Conservation (phyloP, 2,329 filamentous ascomycete genomes). For the Diaporthe batatas region DNA sequence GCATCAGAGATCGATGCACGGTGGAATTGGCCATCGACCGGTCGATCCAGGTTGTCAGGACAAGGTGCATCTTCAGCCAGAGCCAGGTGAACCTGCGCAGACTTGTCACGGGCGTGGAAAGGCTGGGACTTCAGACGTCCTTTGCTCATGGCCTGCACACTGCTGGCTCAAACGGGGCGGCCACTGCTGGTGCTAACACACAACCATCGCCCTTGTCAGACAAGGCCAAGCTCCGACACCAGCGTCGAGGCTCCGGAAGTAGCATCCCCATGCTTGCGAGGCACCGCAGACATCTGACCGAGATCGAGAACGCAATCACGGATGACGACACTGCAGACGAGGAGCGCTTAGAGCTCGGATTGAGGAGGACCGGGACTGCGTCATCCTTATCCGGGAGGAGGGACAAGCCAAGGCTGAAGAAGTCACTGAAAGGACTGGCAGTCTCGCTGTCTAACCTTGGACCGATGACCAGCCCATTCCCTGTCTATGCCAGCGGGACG, state of each 20-base stretch:
- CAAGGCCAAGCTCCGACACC: slow-evolving; percentile 42
- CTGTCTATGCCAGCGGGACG: slow-evolving; percentile 7
- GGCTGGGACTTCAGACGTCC: slow-evolving; percentile 43
- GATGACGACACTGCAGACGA: slow-evolving; percentile 50
- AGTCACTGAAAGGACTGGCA: slow-evolving; percentile 45
- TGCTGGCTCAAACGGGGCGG: slow-evolving; percentile 41
- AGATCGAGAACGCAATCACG: slow-evolving; percentile 55
- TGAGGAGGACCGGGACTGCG: slow-evolving; percentile 35
- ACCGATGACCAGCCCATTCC: slow-evolving; percentile 41
- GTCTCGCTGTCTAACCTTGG: slow-evolving; percentile 40
- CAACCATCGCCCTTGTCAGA: slow-evolving; percentile 24
- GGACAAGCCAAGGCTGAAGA: slow-evolving; percentile 45
- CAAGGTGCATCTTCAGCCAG: slow-evolving; percentile 77
- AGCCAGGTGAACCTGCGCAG: slow-evolving; percentile 72
- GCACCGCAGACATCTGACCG: slow-evolving; percentile 52
- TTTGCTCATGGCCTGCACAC: slow-evolving; percentile 40
- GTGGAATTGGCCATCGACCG: slow-evolving; percentile 88
- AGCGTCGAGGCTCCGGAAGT: slow-evolving; percentile 65
- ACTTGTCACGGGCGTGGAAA: slow-evolving; percentile 54
- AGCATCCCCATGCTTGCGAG: slow-evolving; percentile 58
- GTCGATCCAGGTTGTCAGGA: slow-evolving; percentile 77
- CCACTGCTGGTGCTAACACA: slow-evolving; percentile 26
- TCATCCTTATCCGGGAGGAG: slow-evolving; percentile 17
- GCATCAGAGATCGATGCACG: slow-evolving; percentile 87
- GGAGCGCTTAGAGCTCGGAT: slow-evolving; percentile 46